A percentile compares a stretch with the other conserved stretches of the same genome.
phyloP scores from a whole-genome alignment of 164 flowering plant species.

The Sextonia rubra region DNA sequence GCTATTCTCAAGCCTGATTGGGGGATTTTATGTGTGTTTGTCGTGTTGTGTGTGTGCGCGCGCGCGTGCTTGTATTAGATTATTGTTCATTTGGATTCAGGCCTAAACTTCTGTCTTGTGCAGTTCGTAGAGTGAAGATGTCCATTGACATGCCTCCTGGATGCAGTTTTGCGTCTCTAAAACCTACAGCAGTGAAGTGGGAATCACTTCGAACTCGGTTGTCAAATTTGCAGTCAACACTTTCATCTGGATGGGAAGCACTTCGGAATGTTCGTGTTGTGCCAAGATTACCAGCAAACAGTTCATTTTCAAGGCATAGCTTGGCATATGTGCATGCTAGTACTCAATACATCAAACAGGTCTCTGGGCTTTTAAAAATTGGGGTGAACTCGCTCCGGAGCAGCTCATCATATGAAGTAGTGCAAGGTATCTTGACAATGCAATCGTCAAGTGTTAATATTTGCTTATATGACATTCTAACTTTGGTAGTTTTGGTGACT shows the following conservation, averaged over 20 bases:
- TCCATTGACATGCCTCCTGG: constrained; percentile 73
- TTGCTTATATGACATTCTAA: neutral
- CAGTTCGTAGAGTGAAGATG: constrained; percentile 86
- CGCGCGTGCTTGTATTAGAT: neutral
- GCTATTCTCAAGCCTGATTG: neutral
- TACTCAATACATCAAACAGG: constrained; percentile 76
- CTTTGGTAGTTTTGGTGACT: constrained; percentile 4
- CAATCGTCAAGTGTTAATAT: too few species aligned
- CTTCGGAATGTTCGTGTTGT: constrained; percentile 45
- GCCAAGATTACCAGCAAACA: constrained; percentile 47
- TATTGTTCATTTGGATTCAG: neutral
- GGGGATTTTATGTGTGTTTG: neutral
- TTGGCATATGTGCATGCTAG: constrained; percentile 80
- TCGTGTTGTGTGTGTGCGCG: neutral
- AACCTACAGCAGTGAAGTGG: constrained; percentile 41
- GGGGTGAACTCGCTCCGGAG: constrained; percentile 72
- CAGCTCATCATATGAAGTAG: constrained; percentile 65
- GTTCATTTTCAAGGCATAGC: constrained; percentile 70
- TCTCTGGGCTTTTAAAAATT: constrained; percentile 71
- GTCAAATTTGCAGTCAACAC: constrained; percentile 41
- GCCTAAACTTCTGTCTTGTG: constrained; percentile 20
- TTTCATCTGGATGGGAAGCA: constrained; percentile 70
- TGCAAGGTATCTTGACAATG: constrained; percentile 54
- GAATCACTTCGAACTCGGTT: constrained; percentile 39
- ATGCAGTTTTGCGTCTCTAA: constrained; percentile 64